Conservation (phyloP, 441 rosid genomes). For the Euphorbia celastroides region DNA sequence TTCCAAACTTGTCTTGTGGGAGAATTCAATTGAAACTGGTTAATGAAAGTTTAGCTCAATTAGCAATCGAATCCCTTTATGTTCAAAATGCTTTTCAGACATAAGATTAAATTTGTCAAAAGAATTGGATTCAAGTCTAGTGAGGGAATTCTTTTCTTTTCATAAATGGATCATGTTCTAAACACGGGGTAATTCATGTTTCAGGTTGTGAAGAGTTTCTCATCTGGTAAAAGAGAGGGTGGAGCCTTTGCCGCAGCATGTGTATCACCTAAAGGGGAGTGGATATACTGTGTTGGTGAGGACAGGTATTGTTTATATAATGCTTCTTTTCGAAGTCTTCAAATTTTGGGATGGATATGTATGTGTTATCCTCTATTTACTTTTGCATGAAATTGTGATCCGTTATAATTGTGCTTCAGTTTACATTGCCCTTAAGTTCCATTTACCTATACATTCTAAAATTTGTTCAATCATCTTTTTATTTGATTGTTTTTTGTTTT, state of each 20-base stretch:
- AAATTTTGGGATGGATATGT: background rate
- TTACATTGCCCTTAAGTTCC: too few species aligned
- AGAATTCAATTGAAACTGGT: too few species aligned
- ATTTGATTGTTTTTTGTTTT: background rate
- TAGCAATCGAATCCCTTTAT: too few species aligned
- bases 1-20: too few species aligned
- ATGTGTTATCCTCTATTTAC: background rate
- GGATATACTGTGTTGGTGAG: conserved; percentile 97
- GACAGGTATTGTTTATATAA: conserved; percentile 50
- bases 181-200: background rate
- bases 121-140: too few species aligned
- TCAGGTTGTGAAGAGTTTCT: conserved; percentile 97
- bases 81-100: too few species aligned
- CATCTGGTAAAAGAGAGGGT: conserved; percentile 95
- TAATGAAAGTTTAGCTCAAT: too few species aligned
- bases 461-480: background rate
- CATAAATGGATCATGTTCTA: too few species aligned
- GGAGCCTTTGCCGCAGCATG: conserved; percentile 76
- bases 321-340: background rate
- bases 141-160: too few species aligned
- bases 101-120: too few species aligned
- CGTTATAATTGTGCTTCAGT: background rate
- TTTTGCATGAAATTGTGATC: background rate
- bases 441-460: background rate
- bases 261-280: conserved; percentile 88